phyloP scores from a whole-genome alignment of 2,329 filamentous ascomycete species.

The Bimuria novae-zelandiae region DNA sequence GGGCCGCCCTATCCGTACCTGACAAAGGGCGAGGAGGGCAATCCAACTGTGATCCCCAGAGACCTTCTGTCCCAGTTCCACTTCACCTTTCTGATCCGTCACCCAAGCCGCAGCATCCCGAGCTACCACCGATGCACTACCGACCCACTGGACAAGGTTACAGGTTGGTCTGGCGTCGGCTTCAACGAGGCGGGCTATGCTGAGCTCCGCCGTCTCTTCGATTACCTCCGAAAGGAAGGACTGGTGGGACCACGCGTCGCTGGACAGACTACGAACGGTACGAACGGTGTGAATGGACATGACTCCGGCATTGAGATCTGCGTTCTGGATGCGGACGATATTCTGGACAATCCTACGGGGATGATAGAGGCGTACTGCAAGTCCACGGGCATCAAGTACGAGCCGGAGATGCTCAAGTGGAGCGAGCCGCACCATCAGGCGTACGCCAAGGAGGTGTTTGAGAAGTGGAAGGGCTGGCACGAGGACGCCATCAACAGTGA shows the following conservation, averaged over 20 bases:
- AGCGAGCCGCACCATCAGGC: slow-evolving; percentile 72
- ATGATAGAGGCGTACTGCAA: slow-evolving; percentile 81
- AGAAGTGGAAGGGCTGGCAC: slow-evolving; percentile 97
- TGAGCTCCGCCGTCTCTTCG: slow-evolving; percentile 84
- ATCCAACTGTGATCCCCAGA: slow-evolving; percentile 83
- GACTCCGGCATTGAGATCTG: slow-evolving; percentile 67
- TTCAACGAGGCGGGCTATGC: slow-evolving; percentile 87
- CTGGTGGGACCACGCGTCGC: slow-evolving; percentile 72
- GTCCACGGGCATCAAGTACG: slow-evolving; percentile 77
- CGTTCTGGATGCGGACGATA: slow-evolving; percentile 89
- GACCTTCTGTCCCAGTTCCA: slow-evolving; percentile 79
- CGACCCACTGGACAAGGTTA: slow-evolving; percentile 79
- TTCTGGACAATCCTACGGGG: slow-evolving; percentile 80
- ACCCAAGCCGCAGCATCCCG: slow-evolving; percentile 88
- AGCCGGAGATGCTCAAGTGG: slow-evolving; percentile 82
- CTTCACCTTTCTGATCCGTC: slow-evolving; percentile 95
- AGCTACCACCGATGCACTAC: slow-evolving; percentile 95
- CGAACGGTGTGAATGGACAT: slow-evolving; percentile 38
- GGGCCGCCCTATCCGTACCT: slow-evolving; percentile 61
- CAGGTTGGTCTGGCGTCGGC: slow-evolving; percentile 86
- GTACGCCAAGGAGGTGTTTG: slow-evolving; percentile 75
- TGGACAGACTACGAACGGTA: slow-evolving; percentile 40
- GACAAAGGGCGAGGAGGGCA: slow-evolving; percentile 66
- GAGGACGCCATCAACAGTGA: slow-evolving; percentile 88
- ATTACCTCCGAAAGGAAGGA: slow-evolving; percentile 73